A percentile compares a stretch with the other conserved stretches of the same genome.
These are phyloP conservation scores for Penicillium argentinense DNA, from an alignment of 495 filamentous ascomycete genomes.

Conservation along the genomic window DNA sequence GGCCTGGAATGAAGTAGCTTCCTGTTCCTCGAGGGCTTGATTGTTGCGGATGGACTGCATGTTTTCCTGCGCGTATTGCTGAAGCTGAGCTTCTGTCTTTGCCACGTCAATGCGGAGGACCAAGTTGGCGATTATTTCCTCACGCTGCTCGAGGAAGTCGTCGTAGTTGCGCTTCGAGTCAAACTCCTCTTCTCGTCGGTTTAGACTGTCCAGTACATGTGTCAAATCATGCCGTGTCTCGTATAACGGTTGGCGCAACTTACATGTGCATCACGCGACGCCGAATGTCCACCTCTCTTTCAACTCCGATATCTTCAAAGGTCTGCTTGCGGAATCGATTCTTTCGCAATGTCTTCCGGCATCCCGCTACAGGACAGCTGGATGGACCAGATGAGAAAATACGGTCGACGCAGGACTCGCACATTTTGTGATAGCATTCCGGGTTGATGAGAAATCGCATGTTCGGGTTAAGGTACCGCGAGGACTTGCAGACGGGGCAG, in stretches of 20 bases:
- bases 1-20: conserved; percentile 54
- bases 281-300: conserved; percentile 93
- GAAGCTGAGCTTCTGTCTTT: conserved; percentile 68
- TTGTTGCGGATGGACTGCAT: conserved; percentile 57
- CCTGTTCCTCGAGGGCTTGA: conserved; percentile 50
- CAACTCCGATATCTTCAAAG: conserved; percentile 85
- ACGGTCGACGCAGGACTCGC: conserved; percentile 87
- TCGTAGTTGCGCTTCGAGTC: conserved; percentile 78
- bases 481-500: conserved; percentile 95
- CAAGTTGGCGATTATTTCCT: conserved; percentile 86
- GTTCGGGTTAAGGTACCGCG: conserved; percentile 88
- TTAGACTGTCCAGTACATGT: conserved; percentile 55
- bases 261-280: conserved; percentile 72
- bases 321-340: conserved; percentile 81
- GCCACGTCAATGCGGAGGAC: conserved; percentile 68
- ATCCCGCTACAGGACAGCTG: conserved; percentile 85
- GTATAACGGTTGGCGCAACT: conserved; percentile 7
- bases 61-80: conserved; percentile 67
- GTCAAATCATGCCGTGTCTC: neutral
- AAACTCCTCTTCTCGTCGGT: conserved; percentile 88
- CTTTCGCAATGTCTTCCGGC: conserved; percentile 80
- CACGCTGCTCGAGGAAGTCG: conserved; percentile 91
- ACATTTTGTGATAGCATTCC: conserved; percentile 99
- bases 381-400: conserved; percentile 90
- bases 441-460: conserved; percentile 95